Evolutionary conservation across 2,329 filamentous ascomycete genomes (phyloP).

Genomic region (Aspergillus piperis): DNA sequence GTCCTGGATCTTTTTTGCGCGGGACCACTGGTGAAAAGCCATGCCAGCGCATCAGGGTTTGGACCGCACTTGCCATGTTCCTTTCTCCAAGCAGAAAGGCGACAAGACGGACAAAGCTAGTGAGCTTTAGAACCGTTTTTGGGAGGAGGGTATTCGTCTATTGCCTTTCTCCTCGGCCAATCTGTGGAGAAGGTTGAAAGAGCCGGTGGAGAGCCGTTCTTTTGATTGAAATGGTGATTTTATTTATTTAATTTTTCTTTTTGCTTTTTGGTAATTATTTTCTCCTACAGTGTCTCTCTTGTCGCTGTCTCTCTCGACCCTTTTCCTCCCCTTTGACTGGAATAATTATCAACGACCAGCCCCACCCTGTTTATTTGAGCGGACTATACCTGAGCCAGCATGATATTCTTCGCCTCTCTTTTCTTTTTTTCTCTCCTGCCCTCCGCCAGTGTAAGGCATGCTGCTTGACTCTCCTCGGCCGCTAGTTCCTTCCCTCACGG

Average conservation of each 20-base stretch:
- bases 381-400: constrained; percentile 29
- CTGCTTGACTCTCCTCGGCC: constrained; percentile 15
- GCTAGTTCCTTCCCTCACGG: constrained; percentile 17
- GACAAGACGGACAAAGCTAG: constrained; percentile 21
- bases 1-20: constrained; percentile 56
- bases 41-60: constrained; percentile 79
- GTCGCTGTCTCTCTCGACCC: constrained; percentile 11
- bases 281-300: constrained; percentile 3
- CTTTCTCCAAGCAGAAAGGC: constrained; percentile 19
- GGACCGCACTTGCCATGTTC: constrained; percentile 25
- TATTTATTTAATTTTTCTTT: constrained; percentile 12
- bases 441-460: constrained; percentile 16
- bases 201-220: constrained; percentile 22
- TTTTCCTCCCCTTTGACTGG: constrained; percentile 6
- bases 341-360: constrained; percentile 19
- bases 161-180: constrained; percentile 10
- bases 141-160: too few relatives aligned
- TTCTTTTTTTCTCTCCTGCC: constrained; percentile 17
- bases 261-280: not conserved
- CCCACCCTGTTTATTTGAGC: constrained; percentile 36
- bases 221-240: constrained; percentile 15
- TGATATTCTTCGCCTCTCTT: constrained; percentile 19
- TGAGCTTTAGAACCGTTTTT: constrained; percentile 17
- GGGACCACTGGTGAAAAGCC: constrained; percentile 78
- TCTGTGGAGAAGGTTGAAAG: constrained; percentile 23